These are phyloP conservation scores for Malassezia obtusa DNA, from an alignment of 1,284 basidiomycete genomes.

Conservation along the genomic window DNA sequence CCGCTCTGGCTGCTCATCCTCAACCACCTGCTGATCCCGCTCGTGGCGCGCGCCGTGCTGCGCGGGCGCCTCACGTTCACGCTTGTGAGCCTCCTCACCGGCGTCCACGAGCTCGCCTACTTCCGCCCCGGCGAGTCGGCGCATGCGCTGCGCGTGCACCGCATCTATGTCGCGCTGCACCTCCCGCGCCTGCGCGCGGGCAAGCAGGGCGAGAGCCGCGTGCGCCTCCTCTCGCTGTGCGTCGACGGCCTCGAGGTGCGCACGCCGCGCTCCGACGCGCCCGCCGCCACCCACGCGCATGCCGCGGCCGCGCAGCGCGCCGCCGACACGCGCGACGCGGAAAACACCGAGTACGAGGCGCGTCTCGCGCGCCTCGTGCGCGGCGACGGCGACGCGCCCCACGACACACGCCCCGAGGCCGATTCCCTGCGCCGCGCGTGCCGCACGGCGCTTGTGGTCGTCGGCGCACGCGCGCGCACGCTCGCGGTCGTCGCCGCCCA, in stretches of 20 bases:
- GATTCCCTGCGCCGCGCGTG: background rate
- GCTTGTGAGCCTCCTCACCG: slow-evolving; percentile 1
- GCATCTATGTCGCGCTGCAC: slow-evolving; percentile 1
- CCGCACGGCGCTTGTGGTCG: background rate
- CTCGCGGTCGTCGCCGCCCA: background rate
- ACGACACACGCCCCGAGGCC: background rate
- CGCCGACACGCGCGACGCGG: background rate
- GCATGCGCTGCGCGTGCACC: background rate
- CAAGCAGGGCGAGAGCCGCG: background rate
- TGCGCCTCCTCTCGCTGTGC: background rate
- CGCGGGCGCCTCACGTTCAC: slow-evolving; percentile 3
- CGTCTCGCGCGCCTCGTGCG: background rate
- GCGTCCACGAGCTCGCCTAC: slow-evolving; percentile 9
- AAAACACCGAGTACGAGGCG: background rate
- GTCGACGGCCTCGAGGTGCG: slow-evolving; percentile 2
- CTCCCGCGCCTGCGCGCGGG: background rate
- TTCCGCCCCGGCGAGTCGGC: background rate
- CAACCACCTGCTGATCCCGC: slow-evolving; percentile 7
- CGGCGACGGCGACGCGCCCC: background rate
- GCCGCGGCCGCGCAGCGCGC: background rate
- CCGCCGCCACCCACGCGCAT: background rate
- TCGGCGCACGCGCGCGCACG: background rate
- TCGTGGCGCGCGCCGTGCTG: background rate
- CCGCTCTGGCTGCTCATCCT: slow-evolving; percentile 5
- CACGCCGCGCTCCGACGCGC: background rate